These are phyloP conservation scores for Dactylellina haptotyla DNA, from an alignment of 2,329 filamentous ascomycete genomes.

Conservation along the genomic window DNA sequence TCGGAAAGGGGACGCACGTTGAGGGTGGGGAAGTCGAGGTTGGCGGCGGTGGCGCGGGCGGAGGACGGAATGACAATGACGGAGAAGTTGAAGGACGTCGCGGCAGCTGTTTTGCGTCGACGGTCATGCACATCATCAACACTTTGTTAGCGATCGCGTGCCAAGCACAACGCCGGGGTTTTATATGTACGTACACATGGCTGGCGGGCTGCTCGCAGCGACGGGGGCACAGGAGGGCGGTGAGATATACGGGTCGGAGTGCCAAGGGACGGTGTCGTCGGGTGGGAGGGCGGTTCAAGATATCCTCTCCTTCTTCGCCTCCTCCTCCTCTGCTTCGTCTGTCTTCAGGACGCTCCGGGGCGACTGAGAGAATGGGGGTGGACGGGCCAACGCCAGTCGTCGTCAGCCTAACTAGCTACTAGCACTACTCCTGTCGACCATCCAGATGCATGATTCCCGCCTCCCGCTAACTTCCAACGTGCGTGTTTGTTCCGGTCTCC, in stretches of 20 bases:
- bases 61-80: slow-evolving; percentile 49
- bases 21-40: slow-evolving; percentile 48
- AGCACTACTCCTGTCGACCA: neutral
- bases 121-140: slow-evolving; percentile 1
- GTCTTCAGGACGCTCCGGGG: neutral
- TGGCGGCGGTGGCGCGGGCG: slow-evolving; percentile 3
- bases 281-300: too few relatives aligned
- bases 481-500: neutral
- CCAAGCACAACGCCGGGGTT: slow-evolving; percentile 24
- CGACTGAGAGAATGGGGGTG: slow-evolving; percentile 16
- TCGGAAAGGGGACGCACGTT: slow-evolving; percentile 29
- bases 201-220: neutral
- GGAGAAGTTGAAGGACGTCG: slow-evolving; percentile 49
- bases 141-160: slow-evolving; percentile 1
- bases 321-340: too few relatives aligned
- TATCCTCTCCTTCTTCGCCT: too few relatives aligned
- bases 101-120: slow-evolving; percentile 18
- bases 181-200: neutral
- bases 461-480: neutral
- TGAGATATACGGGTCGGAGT: neutral
- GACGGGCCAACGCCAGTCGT: slow-evolving; percentile 17
- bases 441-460: slow-evolving; percentile 12
- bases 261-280: too few relatives aligned
- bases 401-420: slow-evolving; percentile 28
- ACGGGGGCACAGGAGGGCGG: neutral